Evolutionary conservation across 192 early-diverging fungal genomes (phyloP), one percentile per base, ranked within the genome.

Genomic region (Podila minutissima): DNA sequence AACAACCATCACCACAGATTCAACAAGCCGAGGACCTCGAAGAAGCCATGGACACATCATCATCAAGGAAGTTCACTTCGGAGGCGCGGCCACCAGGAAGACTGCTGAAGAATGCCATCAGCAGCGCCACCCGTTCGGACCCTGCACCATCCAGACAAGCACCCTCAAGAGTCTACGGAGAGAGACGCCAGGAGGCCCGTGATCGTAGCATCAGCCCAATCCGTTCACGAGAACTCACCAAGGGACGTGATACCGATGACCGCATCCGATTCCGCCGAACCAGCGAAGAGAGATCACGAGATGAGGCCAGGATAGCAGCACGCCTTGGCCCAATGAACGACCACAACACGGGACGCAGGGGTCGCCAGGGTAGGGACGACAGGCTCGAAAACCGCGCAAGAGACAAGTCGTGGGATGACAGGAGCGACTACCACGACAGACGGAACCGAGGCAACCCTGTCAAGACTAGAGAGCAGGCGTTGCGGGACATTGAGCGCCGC

Each of bases 51-150:
- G 46, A 66, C 28, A 66, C 46, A 20, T 29, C 64, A 49, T 50
- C 64, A 17, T 49, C 64, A 26, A 66, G 64, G 41, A 20, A 50
- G 24, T 48, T 33, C 22, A 35, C 61, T 29, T 51, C 22, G 35
- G 61, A 71, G 49, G 48, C 49, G 19, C 61, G 69, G 17, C n/a
- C 69, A 71, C 5, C 74, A 0, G 53, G 68, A 28, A 63, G 77
- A n/a, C 55, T 81, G 24, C 49, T 81, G 28, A 59, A 64, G 77
- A 81, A 26, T 11, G 77, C 77, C 4, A 72, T 81, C 62, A 81
- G 62, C 26, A 60, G 58, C 17, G 77, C 77, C 11, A 81, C 71
- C 0, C 33, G 77, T 31, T n/a, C 71, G 9, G 77, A 73, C 2
- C 24, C 35, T 32, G 51, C 59, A 3, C 26, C 64, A 58, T 7